Conservation (phyloP, 805 yeast species). For the Myxozyma sirexii region DNA sequence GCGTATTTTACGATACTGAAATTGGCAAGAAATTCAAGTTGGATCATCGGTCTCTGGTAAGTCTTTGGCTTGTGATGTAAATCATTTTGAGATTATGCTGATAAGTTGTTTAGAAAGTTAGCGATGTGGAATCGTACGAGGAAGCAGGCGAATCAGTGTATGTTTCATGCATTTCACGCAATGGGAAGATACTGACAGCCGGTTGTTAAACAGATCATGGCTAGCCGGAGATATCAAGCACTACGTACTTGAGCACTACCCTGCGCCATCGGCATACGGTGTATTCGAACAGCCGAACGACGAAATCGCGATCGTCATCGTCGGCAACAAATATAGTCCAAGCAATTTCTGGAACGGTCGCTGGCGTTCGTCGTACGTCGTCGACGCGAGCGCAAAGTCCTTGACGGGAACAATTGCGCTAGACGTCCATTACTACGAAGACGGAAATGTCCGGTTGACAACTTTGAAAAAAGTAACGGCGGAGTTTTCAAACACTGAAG, state of each 20-base stretch:
- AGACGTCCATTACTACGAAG: constrained; percentile 92
- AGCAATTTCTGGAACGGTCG: constrained; percentile 84
- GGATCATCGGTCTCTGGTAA: constrained; percentile 48
- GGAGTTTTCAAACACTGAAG: constrained; percentile 27
- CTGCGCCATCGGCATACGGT: constrained; percentile 55
- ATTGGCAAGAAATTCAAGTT: constrained; percentile 57
- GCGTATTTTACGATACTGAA: constrained; percentile 55
- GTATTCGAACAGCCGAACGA: constrained; percentile 46
- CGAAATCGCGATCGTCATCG: constrained; percentile 54
- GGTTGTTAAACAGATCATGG: constrained; percentile 37
- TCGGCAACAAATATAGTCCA: constrained; percentile 72
- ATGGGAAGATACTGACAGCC: neutral
- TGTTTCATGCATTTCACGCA: neutral
- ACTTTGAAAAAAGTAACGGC: constrained; percentile 43
- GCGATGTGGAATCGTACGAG: constrained; percentile 54
- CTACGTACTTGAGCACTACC: constrained; percentile 70
- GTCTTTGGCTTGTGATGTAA: neutral
- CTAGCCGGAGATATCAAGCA: constrained; percentile 42
- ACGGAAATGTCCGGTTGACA: constrained; percentile 86
- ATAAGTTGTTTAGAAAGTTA: constrained; percentile 47
- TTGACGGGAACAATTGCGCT: constrained; percentile 60
- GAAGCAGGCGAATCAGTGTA: constrained; percentile 24
- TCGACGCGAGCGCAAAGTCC: constrained; percentile 42
- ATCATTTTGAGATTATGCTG: neutral
- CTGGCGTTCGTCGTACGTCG: constrained; percentile 72